phyloP scores from a whole-genome alignment of 805 yeast species.

The Candida adriatica region DNA sequence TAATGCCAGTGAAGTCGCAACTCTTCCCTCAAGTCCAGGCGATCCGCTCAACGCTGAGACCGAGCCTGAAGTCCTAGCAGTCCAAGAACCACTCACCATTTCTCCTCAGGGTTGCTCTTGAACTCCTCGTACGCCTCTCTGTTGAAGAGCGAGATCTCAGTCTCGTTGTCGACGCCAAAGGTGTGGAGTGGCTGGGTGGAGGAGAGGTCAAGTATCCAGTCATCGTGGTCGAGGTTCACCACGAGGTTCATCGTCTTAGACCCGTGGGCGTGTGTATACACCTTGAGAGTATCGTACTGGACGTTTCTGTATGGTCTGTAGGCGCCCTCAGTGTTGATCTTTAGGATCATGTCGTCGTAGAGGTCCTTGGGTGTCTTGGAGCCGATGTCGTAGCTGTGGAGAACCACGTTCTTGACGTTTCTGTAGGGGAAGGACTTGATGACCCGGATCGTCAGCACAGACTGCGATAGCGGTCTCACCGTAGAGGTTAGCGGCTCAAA shows the following conservation, averaged over 20 bases:
- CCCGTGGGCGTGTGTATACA: constrained; percentile 93
- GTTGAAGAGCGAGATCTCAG: constrained; percentile 84
- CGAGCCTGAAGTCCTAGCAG: too few relatives aligned
- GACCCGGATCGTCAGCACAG: constrained; percentile 78
- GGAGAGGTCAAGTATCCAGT: constrained; percentile 51
- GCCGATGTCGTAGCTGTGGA: constrained; percentile 65
- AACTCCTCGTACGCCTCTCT: constrained; percentile 55
- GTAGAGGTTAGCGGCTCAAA: constrained; percentile 74
- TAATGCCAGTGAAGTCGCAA: too few relatives aligned
- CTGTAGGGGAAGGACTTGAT: constrained; percentile 89
- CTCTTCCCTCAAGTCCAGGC: too few relatives aligned
- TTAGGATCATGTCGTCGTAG: constrained; percentile 41
- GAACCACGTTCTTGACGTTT: constrained; percentile 71
- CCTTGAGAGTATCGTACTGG: constrained; percentile 65
- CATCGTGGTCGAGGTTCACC: constrained; percentile 80
- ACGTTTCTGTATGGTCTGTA: constrained; percentile 80
- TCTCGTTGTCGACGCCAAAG: constrained; percentile 67
- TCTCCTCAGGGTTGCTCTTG: constrained; percentile 81
- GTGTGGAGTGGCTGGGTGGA: constrained; percentile 30
- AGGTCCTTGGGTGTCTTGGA: constrained; percentile 60
- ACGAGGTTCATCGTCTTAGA: constrained; percentile 89
- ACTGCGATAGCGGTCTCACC: constrained; percentile 52
- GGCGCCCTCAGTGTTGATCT: constrained; percentile 51
- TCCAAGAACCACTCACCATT: too few relatives aligned
- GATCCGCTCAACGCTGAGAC: too few relatives aligned